Conservation (phyloP, 805 yeast species). For the Yamadazyma olivae region DNA sequence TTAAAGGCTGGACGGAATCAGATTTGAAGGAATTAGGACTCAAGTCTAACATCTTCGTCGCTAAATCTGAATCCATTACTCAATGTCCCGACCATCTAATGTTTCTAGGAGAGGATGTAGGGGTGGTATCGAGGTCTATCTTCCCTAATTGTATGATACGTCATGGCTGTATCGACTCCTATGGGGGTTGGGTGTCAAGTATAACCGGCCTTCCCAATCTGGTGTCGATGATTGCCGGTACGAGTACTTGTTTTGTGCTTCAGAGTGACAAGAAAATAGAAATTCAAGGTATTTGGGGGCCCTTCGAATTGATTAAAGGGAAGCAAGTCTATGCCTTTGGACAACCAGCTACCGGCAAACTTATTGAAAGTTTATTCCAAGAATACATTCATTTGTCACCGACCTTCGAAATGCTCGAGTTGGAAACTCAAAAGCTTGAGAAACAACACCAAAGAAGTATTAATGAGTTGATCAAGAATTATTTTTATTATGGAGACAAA, state of each 20-base stretch:
- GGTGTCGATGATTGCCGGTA: constrained; percentile 59
- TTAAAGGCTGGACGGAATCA: constrained; percentile 48
- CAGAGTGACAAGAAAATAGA: constrained; percentile 17
- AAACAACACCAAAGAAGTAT: constrained; percentile 10
- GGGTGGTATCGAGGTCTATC: constrained; percentile 10
- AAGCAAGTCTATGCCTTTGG: constrained; percentile 49
- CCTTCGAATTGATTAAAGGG: constrained; percentile 28
- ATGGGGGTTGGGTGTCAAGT: constrained; percentile 51
- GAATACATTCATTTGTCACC: constrained; percentile 14
- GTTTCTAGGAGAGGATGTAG: constrained; percentile 19
- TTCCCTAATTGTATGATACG: constrained; percentile 18
- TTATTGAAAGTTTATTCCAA: constrained; percentile 46
- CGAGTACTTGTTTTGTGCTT: constrained; percentile 54
- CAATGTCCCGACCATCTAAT: constrained; percentile 4
- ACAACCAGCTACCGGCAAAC: constrained; percentile 55
- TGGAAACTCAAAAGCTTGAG: constrained; percentile 20
- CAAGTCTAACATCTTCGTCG: constrained; percentile 22
- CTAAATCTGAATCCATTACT: constrained; percentile 19
- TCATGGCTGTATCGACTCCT: constrained; percentile 59
- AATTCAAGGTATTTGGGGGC: constrained; percentile 58
- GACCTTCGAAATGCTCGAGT: constrained; percentile 17
- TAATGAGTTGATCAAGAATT: constrained; percentile 27
- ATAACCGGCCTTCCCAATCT: constrained; percentile 17
- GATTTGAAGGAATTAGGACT: constrained; percentile 22
- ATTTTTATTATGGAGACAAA: constrained; percentile 52